Percentiles rank a stretch among this genome's conserved stretches.
Evolutionary conservation across 305 asterid genomes (phyloP).

Genomic region (Caryopteris hybrid): DNA sequence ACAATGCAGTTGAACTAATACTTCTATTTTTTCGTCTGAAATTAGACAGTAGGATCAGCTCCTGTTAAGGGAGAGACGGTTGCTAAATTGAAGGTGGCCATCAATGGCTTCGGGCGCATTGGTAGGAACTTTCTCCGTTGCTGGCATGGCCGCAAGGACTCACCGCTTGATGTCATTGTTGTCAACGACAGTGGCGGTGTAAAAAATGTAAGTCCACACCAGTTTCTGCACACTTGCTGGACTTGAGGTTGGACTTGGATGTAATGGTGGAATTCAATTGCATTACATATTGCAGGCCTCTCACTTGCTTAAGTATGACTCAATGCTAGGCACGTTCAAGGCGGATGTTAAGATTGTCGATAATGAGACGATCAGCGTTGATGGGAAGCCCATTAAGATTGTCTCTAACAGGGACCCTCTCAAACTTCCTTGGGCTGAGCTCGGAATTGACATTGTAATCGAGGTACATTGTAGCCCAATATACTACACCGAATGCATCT

Average conservation of each 20-base stretch:
- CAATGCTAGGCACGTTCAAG: slow-evolving; percentile 92
- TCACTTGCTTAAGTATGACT: slow-evolving; percentile 91
- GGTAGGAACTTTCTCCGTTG: slow-evolving; percentile 99
- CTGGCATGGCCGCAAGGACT: slow-evolving; percentile 96
- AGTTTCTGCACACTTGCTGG: too few species aligned
- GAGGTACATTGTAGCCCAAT: too few species aligned
- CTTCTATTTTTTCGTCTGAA: too few species aligned
- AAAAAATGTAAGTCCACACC: slow-evolving; percentile 57
- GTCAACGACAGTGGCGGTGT: slow-evolving; percentile 98
- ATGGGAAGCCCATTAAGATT: slow-evolving; percentile 78
- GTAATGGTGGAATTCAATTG: background rate
- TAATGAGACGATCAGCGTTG: slow-evolving; percentile 83
- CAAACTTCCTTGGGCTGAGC: slow-evolving; percentile 94
- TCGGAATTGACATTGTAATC: slow-evolving; percentile 91
- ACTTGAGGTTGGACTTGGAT: background rate
- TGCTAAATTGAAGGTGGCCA: slow-evolving; percentile 86
- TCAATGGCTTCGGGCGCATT: slow-evolving; percentile 91
- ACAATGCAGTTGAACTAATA: too few species aligned
- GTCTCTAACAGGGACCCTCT: slow-evolving; percentile 91
- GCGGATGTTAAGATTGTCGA: slow-evolving; percentile 83
- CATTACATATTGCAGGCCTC: slow-evolving; percentile 54
- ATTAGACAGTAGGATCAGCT: slow-evolving; percentile 54
- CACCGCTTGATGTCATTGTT: slow-evolving; percentile 84
- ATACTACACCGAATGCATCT: too few species aligned
- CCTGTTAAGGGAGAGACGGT: slow-evolving; percentile 65